phyloP scores from a whole-genome alignment of 768 basidiomycete genomes.

The Mrakia hoshinonis region DNA sequence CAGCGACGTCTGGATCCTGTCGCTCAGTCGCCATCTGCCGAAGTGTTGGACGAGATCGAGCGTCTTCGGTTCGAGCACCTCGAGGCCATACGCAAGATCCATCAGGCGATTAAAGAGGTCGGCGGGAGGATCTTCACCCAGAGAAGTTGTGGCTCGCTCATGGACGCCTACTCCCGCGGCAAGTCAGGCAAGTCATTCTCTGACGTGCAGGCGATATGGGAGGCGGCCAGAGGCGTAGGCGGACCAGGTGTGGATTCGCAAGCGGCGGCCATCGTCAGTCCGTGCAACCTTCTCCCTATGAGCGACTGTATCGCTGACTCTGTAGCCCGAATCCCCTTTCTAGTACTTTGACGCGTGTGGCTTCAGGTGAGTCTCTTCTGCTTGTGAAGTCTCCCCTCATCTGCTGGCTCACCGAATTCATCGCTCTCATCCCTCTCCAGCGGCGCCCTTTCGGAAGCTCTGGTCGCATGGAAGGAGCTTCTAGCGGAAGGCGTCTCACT shows the following conservation, averaged over 20 bases:
- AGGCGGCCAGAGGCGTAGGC: background rate
- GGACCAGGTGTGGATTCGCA: background rate
- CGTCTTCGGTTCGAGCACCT: background rate
- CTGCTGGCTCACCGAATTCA: background rate
- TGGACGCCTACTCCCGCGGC: background rate
- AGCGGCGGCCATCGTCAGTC: background rate
- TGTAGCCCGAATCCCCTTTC: background rate
- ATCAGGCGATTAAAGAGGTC: background rate
- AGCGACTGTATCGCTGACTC: background rate
- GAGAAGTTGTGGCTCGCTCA: background rate
- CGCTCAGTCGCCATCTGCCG: background rate
- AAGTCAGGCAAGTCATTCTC: background rate
- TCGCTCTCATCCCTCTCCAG: background rate
- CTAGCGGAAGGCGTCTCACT: background rate
- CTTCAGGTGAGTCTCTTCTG: background rate
- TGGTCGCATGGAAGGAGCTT: background rate
- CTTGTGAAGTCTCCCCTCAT: no score
- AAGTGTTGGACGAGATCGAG: background rate
- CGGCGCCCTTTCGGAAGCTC: background rate
- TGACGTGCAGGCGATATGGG: background rate
- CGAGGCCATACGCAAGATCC: background rate
- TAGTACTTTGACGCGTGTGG: conserved; percentile 7
- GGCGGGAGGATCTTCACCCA: background rate
- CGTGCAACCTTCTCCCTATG: background rate
- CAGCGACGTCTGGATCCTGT: background rate